Evolutionary conservation across 345 rosid species (phyloP).

Genomic region (Eucalyptus erythrocorys): DNA sequence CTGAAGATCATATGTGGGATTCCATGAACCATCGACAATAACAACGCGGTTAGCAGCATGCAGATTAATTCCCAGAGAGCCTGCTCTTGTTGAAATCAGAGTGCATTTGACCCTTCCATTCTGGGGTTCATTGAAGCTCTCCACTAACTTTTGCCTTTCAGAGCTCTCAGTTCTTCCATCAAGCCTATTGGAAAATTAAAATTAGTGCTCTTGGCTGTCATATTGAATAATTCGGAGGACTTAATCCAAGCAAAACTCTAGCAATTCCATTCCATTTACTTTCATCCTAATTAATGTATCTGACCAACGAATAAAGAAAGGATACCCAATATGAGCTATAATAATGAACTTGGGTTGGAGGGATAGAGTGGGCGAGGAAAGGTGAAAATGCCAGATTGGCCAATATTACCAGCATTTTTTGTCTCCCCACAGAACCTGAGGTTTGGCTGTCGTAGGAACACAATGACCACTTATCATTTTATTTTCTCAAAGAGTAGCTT

Average conservation of each 20-base stretch:
- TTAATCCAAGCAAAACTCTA: background rate
- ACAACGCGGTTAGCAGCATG: constrained; percentile 97
- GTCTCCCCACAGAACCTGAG: background rate
- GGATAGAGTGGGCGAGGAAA: background rate
- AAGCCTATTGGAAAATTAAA: constrained; percentile 31
- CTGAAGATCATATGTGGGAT: constrained; percentile 98
- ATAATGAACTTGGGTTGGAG: background rate
- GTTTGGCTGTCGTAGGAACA: background rate
- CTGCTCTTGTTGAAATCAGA: constrained; percentile 93
- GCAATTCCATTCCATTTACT: background rate
- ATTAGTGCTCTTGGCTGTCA: background rate
- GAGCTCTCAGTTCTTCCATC: constrained; percentile 98
- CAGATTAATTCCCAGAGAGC: constrained; percentile 97
- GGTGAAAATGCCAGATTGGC: background rate
- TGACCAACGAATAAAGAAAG: background rate
- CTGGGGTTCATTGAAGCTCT: constrained; percentile 78
- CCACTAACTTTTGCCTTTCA: constrained; percentile 92
- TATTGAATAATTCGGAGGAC: background rate
- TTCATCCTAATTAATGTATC: background rate
- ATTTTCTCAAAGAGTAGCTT: background rate
- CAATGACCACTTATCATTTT: background rate
- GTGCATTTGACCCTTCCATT: constrained; percentile 90
- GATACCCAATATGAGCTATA: background rate
- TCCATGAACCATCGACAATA: constrained; percentile 99
- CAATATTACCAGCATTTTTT: background rate